Base-by-base conservation (phyloP, 805 yeast species). In the Pichia ethanolica region DNA sequence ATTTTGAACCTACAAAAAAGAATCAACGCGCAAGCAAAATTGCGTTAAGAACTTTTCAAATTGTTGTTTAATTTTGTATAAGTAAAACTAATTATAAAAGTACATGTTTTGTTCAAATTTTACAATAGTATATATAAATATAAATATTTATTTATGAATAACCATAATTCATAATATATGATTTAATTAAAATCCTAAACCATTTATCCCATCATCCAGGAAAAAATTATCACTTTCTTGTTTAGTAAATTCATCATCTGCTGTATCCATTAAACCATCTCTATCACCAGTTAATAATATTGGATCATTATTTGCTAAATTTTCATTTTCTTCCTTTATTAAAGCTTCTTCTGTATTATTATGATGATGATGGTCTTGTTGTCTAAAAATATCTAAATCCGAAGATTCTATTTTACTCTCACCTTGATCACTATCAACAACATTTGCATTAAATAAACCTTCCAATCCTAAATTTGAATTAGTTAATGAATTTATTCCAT, bases 371-470 rank as follows among this genome's bases (percentile, higher is more conserved):
- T 27, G 28, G 32, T 45, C 25, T 13, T 25, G 42, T 42, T 42
- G 46, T 8, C 51, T 35, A 34, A 52, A 52, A 27, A 52, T 39
- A 42, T 52, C 55, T 25, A 52, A 47, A 13, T 47, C 55, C 11
- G 53, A 46, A 4, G 55, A 52, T 27, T 52, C 49, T 4, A 46
- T 11, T 12, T 46, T 46, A 7, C 37, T 25, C 2, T 46, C 55
- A 14, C 49, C 52, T 10, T 37, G 33, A 10, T 52, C 55, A 34
- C 53, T 49, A 26, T 52, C 55, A 30, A 49, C 51, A 13, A 47
- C 39, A 9, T 39, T 38, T 7, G 55, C 36, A 41, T 52, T 52
- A 36, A 52, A 52, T 14, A 52, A 41, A 8, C 53, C 54, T 37
- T 42, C 50, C 35, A 44, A 38, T 41, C 44, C 41, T 14, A 36